These are phyloP conservation scores for Coemansia sp. DNA, from an alignment of 192 early-diverging fungal genomes.

Conservation along the genomic window DNA sequence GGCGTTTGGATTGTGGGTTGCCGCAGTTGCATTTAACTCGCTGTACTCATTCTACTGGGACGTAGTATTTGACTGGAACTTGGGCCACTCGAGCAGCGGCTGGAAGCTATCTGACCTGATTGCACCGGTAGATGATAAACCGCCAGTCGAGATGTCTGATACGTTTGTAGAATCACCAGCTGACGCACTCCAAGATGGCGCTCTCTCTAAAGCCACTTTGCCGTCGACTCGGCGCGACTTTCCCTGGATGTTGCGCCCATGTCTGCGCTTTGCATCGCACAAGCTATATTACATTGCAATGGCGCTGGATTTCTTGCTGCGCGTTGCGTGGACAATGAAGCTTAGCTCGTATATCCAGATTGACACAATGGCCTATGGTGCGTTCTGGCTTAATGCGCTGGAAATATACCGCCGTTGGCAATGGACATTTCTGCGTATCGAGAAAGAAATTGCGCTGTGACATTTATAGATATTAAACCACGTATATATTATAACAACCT, in stretches of 20 bases:
- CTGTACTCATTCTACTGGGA: slow-evolving; percentile 97
- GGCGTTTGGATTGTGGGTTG: slow-evolving; percentile 56
- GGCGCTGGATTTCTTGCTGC: slow-evolving; percentile 71
- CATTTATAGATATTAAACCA: background rate
- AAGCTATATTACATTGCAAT: slow-evolving; percentile 80
- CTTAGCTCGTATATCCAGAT: slow-evolving; percentile 62
- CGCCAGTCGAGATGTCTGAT: background rate
- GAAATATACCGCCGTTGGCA: slow-evolving; percentile 88
- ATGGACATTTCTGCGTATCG: slow-evolving; percentile 92
- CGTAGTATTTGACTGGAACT: slow-evolving; percentile 86
- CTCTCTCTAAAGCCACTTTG: background rate
- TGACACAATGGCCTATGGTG: slow-evolving; percentile 65
- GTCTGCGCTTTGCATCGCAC: slow-evolving; percentile 63
- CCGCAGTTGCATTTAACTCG: slow-evolving; percentile 78
- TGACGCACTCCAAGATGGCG: background rate
- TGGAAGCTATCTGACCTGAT: slow-evolving; percentile 39
- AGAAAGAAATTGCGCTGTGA: slow-evolving; percentile 52
- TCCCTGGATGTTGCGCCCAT: slow-evolving; percentile 55
- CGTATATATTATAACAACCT: background rate
- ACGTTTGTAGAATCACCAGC: background rate
- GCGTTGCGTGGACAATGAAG: slow-evolving; percentile 86
- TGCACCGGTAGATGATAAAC: slow-evolving; percentile 11
- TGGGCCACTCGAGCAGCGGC: slow-evolving; percentile 50
- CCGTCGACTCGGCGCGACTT: slow-evolving; percentile 7
- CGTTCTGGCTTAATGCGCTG: slow-evolving; percentile 74